A percentile compares a stretch with the other conserved stretches of the same genome.
These are phyloP conservation scores for Annona squamosa DNA, from an alignment of 164 flowering plant genomes.

Conservation along the genomic window DNA sequence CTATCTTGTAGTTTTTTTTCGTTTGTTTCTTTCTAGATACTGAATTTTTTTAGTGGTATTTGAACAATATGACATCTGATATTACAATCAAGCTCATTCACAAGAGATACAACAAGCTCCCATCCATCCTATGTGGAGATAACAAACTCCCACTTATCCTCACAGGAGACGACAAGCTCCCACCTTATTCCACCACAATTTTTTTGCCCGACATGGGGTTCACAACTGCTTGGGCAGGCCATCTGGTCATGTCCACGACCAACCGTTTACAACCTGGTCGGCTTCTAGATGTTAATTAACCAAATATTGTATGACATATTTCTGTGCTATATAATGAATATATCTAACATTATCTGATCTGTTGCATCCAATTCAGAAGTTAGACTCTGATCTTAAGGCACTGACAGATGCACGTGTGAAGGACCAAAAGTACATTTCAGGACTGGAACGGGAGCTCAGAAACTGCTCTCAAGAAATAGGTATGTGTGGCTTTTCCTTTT, in stretches of 20 bases:
- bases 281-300: background rate
- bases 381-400: constrained; percentile 53
- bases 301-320: background rate
- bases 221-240: too few species aligned
- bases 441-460: constrained; percentile 58
- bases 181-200: too few species aligned
- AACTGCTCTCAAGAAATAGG: constrained; percentile 78
- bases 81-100: too few species aligned
- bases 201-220: too few species aligned
- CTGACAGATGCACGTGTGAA: constrained; percentile 47
- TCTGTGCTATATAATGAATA: background rate
- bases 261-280: background rate
- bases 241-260: background rate
- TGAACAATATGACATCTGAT: too few species aligned
- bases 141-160: background rate
- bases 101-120: too few species aligned
- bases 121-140: too few species aligned
- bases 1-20: too few species aligned
- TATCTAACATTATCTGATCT: constrained; percentile 9
- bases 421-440: constrained; percentile 50
- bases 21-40: too few species aligned
- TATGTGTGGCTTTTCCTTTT: constrained; percentile 13
- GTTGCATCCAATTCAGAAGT: constrained; percentile 43
- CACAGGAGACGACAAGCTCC: background rate
- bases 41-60: too few species aligned